These are phyloP conservation scores for Malus asiatica DNA, from an alignment of 306 rosid species.

Conservation along the genomic window DNA sequence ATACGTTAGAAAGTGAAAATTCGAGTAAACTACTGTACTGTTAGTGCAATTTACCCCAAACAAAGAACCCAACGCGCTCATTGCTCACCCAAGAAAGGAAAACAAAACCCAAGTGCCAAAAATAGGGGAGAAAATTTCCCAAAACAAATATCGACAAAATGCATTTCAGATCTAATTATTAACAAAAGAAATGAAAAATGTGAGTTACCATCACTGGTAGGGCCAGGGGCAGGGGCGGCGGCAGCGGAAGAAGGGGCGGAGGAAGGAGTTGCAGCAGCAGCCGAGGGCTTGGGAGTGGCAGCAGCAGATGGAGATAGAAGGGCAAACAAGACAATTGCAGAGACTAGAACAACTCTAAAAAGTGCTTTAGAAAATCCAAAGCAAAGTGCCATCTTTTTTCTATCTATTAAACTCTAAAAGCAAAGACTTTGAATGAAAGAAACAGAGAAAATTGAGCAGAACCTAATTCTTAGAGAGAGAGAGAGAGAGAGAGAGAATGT, in stretches of 20 bases:
- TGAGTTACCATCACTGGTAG: slow-evolving; percentile 61
- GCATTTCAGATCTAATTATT: neutral
- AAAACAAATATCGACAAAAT: neutral
- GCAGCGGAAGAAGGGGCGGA: slow-evolving; percentile 53
- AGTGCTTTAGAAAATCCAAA: slow-evolving; percentile 19
- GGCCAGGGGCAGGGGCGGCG: slow-evolving; percentile 46
- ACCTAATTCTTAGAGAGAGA: neutral
- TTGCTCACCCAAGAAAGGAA: neutral
- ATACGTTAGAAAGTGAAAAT: too few relatives aligned
- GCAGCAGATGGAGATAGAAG: slow-evolving; percentile 32
- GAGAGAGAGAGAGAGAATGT: slow-evolving; percentile 5
- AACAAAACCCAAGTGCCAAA: neutral
- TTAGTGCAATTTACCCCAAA: neutral
- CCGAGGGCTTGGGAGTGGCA: slow-evolving; percentile 18
- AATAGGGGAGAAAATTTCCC: neutral
- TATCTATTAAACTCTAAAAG: neutral
- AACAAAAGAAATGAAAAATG: neutral
- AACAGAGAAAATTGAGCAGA: neutral
- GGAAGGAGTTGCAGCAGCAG: slow-evolving; percentile 13
- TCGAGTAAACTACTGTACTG: too few relatives aligned
- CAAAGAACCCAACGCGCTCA: neutral
- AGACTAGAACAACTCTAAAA: slow-evolving; percentile 20
- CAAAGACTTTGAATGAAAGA: neutral
- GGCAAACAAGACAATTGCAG: slow-evolving; percentile 29
- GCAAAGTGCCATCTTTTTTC: slow-evolving; percentile 27